Conservation (phyloP, 2,329 filamentous ascomycete species). For the Claviceps cyperi region DNA sequence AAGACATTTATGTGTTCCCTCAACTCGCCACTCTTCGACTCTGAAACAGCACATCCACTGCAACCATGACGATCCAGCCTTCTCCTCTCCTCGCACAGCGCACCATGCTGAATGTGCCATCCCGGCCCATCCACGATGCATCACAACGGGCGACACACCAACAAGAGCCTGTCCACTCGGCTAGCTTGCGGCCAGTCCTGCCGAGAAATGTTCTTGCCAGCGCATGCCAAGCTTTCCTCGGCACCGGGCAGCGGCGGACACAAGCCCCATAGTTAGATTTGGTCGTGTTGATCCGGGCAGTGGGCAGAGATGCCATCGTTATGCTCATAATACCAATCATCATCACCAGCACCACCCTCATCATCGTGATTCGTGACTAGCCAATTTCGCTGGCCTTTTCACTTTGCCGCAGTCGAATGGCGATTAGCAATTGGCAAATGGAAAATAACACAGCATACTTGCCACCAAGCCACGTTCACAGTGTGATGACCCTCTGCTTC, state of each 20-base stretch:
- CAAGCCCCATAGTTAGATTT: no score
- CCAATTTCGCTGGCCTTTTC: neutral
- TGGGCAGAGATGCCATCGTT: neutral
- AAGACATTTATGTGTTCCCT: neutral
- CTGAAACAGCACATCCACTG: neutral
- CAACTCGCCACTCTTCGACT: neutral
- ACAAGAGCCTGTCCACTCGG: neutral
- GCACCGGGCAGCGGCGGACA: neutral
- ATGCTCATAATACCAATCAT: no score
- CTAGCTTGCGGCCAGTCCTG: neutral
- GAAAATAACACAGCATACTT: neutral
- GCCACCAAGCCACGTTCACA: neutral
- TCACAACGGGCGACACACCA: neutral
- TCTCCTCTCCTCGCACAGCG: neutral
- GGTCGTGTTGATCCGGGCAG: slow-evolving; percentile 9
- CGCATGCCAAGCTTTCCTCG: slow-evolving; percentile 12
- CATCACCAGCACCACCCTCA: neutral
- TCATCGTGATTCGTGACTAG: neutral
- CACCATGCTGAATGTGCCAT: neutral
- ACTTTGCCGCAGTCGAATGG: neutral
- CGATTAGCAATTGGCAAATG: neutral
- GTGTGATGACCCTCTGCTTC: neutral
- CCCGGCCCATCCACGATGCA: neutral
- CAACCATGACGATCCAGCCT: neutral
- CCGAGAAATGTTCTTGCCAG: neutral